A percentile compares a stretch with the other conserved stretches of the same genome.
These are phyloP conservation scores for Forsythia viridissima DNA, from an alignment of 257 asterid species.

Conservation along the genomic window DNA sequence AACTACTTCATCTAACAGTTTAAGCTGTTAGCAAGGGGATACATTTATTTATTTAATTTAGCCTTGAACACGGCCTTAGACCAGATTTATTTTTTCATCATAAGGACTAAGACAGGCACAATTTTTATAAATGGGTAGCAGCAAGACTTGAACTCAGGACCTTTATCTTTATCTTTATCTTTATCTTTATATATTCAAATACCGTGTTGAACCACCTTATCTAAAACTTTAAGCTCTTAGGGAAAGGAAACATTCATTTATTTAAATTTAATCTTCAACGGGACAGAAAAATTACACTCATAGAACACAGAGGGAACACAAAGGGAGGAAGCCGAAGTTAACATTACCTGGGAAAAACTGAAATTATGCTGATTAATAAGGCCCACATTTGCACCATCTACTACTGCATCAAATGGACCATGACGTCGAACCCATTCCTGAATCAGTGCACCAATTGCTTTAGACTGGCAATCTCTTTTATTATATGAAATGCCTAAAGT, in stretches of 20 bases:
- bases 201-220: not conserved
- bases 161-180: not conserved
- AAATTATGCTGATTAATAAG: slow-evolving; percentile 51
- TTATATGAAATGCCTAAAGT: slow-evolving; percentile 26
- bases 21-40: not conserved
- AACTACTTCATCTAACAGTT: not conserved
- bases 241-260: not conserved
- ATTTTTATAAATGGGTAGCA: not conserved
- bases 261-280: not conserved
- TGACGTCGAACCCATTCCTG: slow-evolving; percentile 86
- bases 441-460: slow-evolving; percentile 30
- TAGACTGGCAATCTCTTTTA: slow-evolving; percentile 26
- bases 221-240: not conserved
- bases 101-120: not conserved
- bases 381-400: slow-evolving; percentile 84
- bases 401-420: slow-evolving; percentile 94
- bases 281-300: not conserved
- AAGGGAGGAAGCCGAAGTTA: not conserved
- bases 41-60: not conserved
- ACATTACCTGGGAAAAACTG: slow-evolving; percentile 61
- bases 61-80: not conserved
- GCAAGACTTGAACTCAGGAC: not conserved
- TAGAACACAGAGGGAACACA: not conserved
- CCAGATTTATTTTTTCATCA: not conserved
- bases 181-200: not conserved